Conservation (phyloP, 495 filamentous ascomycete genomes). For the Sordaria brevicollis region DNA sequence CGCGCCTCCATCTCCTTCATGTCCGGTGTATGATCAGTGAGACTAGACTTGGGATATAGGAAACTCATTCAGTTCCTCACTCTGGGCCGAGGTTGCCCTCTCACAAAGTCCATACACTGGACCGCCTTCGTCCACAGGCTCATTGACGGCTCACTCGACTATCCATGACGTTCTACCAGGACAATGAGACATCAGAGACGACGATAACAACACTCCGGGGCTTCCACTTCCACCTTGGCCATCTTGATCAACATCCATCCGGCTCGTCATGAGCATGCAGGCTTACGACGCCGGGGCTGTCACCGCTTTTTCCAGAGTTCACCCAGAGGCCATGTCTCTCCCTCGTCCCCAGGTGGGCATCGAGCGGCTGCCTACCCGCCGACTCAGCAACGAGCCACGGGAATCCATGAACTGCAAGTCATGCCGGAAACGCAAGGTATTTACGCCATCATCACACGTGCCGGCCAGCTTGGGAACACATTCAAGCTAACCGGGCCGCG, state of each 20-base stretch:
- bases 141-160: not conserved
- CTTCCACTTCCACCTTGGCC: not conserved
- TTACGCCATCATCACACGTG: not conserved
- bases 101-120: not conserved
- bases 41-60: not conserved
- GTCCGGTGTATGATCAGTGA: not conserved
- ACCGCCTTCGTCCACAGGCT: not conserved
- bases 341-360: conserved; percentile 70
- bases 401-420: conserved; percentile 94
- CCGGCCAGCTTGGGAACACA: not conserved
- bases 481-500: conserved; percentile 4
- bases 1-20: not conserved
- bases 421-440: conserved; percentile 78
- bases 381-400: conserved; percentile 63
- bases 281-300: conserved; percentile 17
- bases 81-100: not conserved
- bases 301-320: conserved; percentile 20
- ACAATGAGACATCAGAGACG: not conserved
- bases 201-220: conserved; percentile 2
- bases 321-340: conserved; percentile 42
- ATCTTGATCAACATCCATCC: not conserved
- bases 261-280: conserved; percentile 13
- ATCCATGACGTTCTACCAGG: not conserved
- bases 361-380: conserved; percentile 65
- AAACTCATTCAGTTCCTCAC: not conserved